phyloP scores from a whole-genome alignment of 192 early-diverging fungal genomes.

The Podila clonocystis region DNA sequence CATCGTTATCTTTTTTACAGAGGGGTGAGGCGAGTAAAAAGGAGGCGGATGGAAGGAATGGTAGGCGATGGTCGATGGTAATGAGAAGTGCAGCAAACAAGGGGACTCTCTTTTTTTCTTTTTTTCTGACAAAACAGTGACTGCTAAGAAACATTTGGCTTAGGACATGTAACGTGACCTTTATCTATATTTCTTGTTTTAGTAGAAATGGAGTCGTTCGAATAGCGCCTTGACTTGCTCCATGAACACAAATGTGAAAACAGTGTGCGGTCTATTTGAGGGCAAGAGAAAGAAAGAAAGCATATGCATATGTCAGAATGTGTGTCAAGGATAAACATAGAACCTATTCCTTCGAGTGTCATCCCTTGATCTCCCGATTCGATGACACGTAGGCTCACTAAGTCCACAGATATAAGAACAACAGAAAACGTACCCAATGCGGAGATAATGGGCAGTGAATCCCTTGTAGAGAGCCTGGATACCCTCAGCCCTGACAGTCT shows the following conservation, averaged over 20 bases:
- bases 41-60: neutral
- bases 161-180: too few species aligned
- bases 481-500: slow-evolving; percentile 87
- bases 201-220: slow-evolving; percentile 1
- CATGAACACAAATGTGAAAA: slow-evolving; percentile 48
- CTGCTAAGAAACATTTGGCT: too few species aligned
- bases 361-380: neutral
- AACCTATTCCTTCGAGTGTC: slow-evolving; percentile 10
- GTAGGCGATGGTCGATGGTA: neutral
- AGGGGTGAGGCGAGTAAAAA: neutral
- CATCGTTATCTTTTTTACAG: slow-evolving; percentile 11
- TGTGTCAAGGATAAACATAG: slow-evolving; percentile 12
- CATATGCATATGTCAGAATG: neutral
- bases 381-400: neutral
- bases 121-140: slow-evolving; percentile 1
- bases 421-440: slow-evolving; percentile 75
- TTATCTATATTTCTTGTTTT: neutral
- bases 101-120: neutral
- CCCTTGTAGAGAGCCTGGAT: slow-evolving; percentile 91
- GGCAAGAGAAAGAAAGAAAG: slow-evolving; percentile 5
- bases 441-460: slow-evolving; percentile 88
- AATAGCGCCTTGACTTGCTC: slow-evolving; percentile 42
- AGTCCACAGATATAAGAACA: slow-evolving; percentile 28
- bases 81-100: neutral
- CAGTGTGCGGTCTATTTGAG: slow-evolving; percentile 28